Evolutionary conservation across 2,329 filamentous ascomycete species (phyloP).

Genomic region (Hypoxylon sp.): DNA sequence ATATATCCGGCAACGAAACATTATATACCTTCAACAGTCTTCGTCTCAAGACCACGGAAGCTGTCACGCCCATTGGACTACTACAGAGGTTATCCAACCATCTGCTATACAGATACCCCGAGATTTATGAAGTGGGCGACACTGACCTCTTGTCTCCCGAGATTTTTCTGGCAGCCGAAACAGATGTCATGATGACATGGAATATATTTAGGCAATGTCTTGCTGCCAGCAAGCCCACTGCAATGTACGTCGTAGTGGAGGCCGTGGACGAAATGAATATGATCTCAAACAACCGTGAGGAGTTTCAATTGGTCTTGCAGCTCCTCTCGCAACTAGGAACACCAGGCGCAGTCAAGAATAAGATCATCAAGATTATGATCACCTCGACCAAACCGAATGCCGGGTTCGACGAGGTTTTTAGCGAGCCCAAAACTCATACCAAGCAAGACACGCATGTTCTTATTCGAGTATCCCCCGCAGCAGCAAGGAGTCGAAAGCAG

Average conservation of each 20-base stretch:
- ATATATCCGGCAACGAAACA: not conserved
- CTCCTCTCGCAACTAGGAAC: not conserved
- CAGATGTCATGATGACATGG: not conserved
- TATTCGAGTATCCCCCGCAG: conserved; percentile 1
- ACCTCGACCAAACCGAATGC: conserved; percentile 1
- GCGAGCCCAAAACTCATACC: not conserved
- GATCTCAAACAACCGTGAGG: not conserved
- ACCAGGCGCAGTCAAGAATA: not conserved
- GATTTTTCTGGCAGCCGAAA: not conserved
- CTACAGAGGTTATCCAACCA: conserved; percentile 1
- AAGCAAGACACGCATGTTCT: not conserved
- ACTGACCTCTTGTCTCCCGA: not conserved
- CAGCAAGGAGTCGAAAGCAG: conserved; percentile 4
- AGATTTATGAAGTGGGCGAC: not conserved
- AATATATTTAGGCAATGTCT: not conserved
- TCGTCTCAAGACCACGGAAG: not conserved
- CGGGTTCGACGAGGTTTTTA: not conserved
- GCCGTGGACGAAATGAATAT: conserved; percentile 1
- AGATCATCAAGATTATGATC: conserved; percentile 6
- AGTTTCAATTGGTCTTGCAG: not conserved
- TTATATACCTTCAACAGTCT: conserved; percentile 6
- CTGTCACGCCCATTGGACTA: not conserved
- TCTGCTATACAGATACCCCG: not conserved
- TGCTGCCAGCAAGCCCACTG: not conserved
- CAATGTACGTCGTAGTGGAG: not conserved